These are phyloP conservation scores for Sporothrix variecibatus DNA, from an alignment of 2,329 filamentous ascomycete species.

Conservation along the genomic window DNA sequence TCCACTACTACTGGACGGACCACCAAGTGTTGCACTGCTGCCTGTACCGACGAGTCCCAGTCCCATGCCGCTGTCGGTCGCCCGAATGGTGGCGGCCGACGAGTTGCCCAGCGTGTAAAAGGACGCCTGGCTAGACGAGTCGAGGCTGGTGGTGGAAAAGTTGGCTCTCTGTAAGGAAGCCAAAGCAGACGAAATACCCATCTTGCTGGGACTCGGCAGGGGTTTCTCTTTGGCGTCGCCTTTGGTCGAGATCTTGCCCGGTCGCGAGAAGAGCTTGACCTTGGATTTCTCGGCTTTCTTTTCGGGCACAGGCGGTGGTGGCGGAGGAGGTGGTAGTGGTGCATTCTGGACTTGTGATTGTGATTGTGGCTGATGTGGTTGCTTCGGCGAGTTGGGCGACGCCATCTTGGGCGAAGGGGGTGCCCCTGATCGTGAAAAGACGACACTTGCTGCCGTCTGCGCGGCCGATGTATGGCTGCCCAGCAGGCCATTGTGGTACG, in stretches of 20 bases:
- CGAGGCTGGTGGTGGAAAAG: constrained; percentile 72
- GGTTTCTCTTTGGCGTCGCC: constrained; percentile 66
- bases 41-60: neutral
- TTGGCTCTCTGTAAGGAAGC: constrained; percentile 66
- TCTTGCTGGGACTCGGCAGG: constrained; percentile 71
- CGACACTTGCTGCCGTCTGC: constrained; percentile 71
- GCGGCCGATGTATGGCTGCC: constrained; percentile 65
- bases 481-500: constrained; percentile 63
- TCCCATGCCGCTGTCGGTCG: constrained; percentile 48
- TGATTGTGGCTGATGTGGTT: constrained; percentile 31
- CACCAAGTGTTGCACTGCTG: constrained; percentile 3
- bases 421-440: constrained; percentile 64
- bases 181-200: constrained; percentile 66
- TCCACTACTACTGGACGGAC: neutral
- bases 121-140: constrained; percentile 62
- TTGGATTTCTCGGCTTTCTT: constrained; percentile 73
- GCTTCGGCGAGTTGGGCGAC: constrained; percentile 31
- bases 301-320: constrained; percentile 50
- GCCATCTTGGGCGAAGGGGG: constrained; percentile 54
- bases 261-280: constrained; percentile 78
- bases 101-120: constrained; percentile 76
- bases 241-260: constrained; percentile 73
- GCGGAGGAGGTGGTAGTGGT: constrained; percentile 40
- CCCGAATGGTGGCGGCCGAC: constrained; percentile 74
- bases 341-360: neutral